phyloP scores from a whole-genome alignment of 768 basidiomycete genomes.

The Tephrocybe sp. region DNA sequence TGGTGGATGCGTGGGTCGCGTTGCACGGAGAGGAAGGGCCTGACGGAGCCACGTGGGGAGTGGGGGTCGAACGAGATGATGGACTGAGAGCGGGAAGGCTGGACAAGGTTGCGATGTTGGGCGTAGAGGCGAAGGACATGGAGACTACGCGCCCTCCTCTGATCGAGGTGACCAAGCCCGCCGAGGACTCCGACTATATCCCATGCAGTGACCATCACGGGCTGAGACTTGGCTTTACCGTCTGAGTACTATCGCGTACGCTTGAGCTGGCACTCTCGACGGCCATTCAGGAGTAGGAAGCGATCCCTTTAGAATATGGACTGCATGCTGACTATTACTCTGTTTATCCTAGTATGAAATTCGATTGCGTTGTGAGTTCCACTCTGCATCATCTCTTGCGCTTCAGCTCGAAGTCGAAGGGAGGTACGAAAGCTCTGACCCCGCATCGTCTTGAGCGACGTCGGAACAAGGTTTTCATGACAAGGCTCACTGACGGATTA shows the following conservation, averaged over 20 bases:
- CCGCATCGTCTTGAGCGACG: no score
- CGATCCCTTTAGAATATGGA: background rate
- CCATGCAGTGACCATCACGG: constrained; percentile 37
- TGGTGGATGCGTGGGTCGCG: constrained; percentile 43
- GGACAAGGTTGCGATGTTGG: constrained; percentile 42
- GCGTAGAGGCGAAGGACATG: constrained; percentile 31
- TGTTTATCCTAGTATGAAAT: no score
- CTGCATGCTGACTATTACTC: no score
- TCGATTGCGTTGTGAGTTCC: no score
- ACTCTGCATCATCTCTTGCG: no score
- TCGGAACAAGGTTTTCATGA: no score
- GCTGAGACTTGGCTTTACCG: constrained; percentile 27
- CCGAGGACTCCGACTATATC: constrained; percentile 15
- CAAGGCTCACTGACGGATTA: no score
- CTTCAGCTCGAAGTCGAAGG: no score
- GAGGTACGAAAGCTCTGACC: no score
- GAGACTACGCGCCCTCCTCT: constrained; percentile 35
- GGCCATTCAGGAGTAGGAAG: background rate
- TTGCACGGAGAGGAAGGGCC: constrained; percentile 26
- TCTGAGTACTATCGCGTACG: constrained; percentile 8
- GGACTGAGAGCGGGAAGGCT: constrained; percentile 31
- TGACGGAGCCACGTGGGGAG: constrained; percentile 35
- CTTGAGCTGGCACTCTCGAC: background rate
- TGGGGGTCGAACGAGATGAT: constrained; percentile 25
- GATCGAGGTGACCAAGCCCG: constrained; percentile 29